Base-by-base conservation (phyloP, 2,329 filamentous ascomycete species). In the Penicillium sp. region DNA sequence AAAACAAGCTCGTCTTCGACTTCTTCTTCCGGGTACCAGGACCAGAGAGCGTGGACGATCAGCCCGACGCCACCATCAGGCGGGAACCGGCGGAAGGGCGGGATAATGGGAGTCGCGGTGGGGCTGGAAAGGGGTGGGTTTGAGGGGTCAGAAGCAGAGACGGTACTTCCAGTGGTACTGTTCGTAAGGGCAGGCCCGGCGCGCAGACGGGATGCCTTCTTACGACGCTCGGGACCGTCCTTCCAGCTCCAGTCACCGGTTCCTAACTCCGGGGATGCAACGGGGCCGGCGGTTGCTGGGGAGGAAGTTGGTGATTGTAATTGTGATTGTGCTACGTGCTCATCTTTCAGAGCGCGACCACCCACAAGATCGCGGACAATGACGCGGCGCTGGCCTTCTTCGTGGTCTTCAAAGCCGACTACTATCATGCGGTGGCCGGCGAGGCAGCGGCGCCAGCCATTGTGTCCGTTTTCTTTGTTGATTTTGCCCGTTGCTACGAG, bases 391-490 rank as follows among this genome's bases (percentile, higher is more conserved):
- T 89, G 86, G 0, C 89, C 89, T 25, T 85, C 84, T 19, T 84
- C 82, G 33, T 82, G 81, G 54, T 91, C 87, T 58, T 88, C 82
- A 69, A 93, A 96, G 0, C 86, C 88, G 12, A 95, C 80, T 12
- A 95, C 79, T 0, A 88, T 85, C 91, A 96, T 96, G 33, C 93
- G 85, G 70, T 97, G 93, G 6, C 89, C 89, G 42, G 83, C 81
- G 0, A 87, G 81, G 71, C 93, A 97, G 49, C 92, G 83, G 12
- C 92, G 83, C 93, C 93, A 97, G 3, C 93, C 93, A 12, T 81
- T 82, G 5, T 86, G 81, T 0, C 93, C 92, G 63, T 96, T 92
- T 60, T 93, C 89, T 19, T 80, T 78, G 55, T 85, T 86, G 61
- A 97, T 87, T 46, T 85, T 85, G 9, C 84, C 82, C 0, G 82